A percentile compares a stretch with the other conserved stretches of the same genome.
Conservation (phyloP, 805 yeast genomes). For the Starmerella floris region DNA sequence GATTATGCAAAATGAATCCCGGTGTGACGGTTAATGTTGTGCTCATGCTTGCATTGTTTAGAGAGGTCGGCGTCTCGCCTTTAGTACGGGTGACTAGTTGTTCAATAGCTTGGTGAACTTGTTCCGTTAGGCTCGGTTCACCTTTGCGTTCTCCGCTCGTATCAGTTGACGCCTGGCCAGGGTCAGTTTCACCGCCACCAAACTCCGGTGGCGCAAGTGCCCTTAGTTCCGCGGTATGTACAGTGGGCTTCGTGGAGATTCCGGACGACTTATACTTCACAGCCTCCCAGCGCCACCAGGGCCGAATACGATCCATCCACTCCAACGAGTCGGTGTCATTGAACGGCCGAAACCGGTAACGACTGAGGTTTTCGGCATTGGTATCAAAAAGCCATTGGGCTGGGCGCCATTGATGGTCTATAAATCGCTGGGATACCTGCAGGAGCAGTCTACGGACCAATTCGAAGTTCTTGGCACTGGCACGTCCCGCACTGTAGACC, state of each 20-base stretch:
- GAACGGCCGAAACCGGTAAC: constrained; percentile 10
- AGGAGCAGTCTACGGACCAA: constrained; percentile 20
- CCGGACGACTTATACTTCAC: constrained; percentile 1
- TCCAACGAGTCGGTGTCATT: constrained; percentile 21
- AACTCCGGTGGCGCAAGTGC: not conserved
- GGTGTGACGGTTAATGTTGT: constrained; percentile 25
- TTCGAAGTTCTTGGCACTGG: constrained; percentile 7
- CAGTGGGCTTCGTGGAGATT: not conserved
- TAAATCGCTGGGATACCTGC: constrained; percentile 5
- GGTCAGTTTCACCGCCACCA: not conserved
- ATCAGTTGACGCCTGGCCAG: not conserved
- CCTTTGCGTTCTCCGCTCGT: not conserved
- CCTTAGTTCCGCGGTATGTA: not conserved
- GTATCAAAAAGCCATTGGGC: constrained; percentile 14
- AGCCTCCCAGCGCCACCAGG: constrained; percentile 22
- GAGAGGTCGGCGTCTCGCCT: not conserved
- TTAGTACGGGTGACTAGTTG: not conserved
- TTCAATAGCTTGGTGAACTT: not conserved
- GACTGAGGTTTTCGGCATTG: constrained; percentile 3
- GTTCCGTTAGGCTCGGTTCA: not conserved
- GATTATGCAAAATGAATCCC: constrained; percentile 24
- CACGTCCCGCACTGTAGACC: constrained; percentile 12
- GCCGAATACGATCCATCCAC: constrained; percentile 22
- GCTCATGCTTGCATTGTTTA: constrained; percentile 1
- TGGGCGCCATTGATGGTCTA: constrained; percentile 11